Evolutionary conservation across 768 basidiomycete species (phyloP).

Genomic region (Botryobasidium botryosum): DNA sequence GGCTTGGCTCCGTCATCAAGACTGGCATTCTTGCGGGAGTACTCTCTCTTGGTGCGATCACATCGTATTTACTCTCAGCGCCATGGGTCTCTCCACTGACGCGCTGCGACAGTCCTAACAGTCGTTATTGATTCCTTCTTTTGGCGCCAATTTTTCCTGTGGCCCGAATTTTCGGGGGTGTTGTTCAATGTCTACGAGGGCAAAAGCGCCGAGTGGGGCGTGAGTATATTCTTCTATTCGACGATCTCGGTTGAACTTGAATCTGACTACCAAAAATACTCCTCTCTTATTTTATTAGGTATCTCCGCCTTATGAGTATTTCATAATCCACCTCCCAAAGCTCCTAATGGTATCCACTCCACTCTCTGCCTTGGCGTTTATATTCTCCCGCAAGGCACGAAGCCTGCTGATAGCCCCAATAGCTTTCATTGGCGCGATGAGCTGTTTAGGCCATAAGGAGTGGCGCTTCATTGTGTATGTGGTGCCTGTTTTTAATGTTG

Average conservation of each 20-base stretch:
- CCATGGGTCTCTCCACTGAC: neutral
- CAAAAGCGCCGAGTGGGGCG: conserved; percentile 85
- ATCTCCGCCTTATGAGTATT: conserved; percentile 53
- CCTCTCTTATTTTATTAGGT: conserved; percentile 25
- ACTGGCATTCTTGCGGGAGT: conserved; percentile 34
- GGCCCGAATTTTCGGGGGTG: conserved; percentile 71
- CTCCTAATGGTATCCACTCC: conserved; percentile 51
- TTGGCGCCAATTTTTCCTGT: conserved; percentile 55
- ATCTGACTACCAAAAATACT: neutral
- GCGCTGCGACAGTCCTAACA: conserved; percentile 32
- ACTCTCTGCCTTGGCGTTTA: conserved; percentile 36
- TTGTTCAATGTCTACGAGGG: conserved; percentile 80
- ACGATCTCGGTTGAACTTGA: neutral
- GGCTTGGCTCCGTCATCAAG: conserved; percentile 28
- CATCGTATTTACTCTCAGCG: conserved; percentile 11
- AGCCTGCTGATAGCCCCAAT: conserved; percentile 35
- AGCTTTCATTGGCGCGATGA: conserved; percentile 44
- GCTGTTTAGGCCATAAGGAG: conserved; percentile 79
- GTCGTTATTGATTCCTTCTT: conserved; percentile 66
- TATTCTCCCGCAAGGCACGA: conserved; percentile 32
- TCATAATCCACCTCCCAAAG: conserved; percentile 54
- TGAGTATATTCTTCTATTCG: conserved; percentile 25
- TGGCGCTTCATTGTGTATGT: conserved; percentile 92
- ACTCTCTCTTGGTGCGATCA: conserved; percentile 37
- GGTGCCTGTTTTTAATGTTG: conserved; percentile 64